phyloP scores from a whole-genome alignment of 345 rosid species.

The Limnanthes douglasii region DNA sequence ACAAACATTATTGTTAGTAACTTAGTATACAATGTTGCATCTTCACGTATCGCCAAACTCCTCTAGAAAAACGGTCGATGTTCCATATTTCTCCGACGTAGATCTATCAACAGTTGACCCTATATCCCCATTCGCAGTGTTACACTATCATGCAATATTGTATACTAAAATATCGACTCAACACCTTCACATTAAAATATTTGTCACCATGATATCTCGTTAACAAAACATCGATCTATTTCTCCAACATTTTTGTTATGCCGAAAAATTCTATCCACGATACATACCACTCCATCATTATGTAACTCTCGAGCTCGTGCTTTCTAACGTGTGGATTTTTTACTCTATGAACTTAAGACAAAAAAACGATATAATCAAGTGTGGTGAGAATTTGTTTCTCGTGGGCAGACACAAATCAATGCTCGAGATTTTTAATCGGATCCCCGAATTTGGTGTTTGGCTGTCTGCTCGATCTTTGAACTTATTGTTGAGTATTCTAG shows the following conservation, averaged over 20 bases:
- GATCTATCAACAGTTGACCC: background rate
- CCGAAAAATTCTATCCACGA: slow-evolving; percentile 68
- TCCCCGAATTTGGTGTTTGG: slow-evolving; percentile 37
- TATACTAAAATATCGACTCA: slow-evolving; percentile 83
- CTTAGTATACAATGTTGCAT: background rate
- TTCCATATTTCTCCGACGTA: slow-evolving; percentile 3
- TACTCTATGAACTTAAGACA: slow-evolving; percentile 34
- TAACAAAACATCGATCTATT: slow-evolving; percentile 80
- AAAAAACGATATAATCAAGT: slow-evolving; percentile 30
- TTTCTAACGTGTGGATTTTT: slow-evolving; percentile 43
- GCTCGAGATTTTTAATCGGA: slow-evolving; percentile 36
- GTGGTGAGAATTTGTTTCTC: slow-evolving; percentile 68
- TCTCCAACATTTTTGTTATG: slow-evolving; percentile 71
- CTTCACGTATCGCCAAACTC: background rate
- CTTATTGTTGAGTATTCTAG: slow-evolving; percentile 59
- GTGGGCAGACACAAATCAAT: slow-evolving; percentile 43
- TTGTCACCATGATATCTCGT: slow-evolving; percentile 52
- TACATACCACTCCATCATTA: slow-evolving; percentile 64
- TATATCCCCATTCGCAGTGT: slow-evolving; percentile 15
- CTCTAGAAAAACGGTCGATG: slow-evolving; percentile 2
- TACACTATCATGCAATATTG: slow-evolving; percentile 40
- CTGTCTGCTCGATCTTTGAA: slow-evolving; percentile 65
- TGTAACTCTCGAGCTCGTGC: slow-evolving; percentile 80
- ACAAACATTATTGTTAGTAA: too few species aligned
- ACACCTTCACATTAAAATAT: slow-evolving; percentile 59